Base-by-base conservation (phyloP, 148 eudicot species). In the Pouteria glomerata region DNA sequence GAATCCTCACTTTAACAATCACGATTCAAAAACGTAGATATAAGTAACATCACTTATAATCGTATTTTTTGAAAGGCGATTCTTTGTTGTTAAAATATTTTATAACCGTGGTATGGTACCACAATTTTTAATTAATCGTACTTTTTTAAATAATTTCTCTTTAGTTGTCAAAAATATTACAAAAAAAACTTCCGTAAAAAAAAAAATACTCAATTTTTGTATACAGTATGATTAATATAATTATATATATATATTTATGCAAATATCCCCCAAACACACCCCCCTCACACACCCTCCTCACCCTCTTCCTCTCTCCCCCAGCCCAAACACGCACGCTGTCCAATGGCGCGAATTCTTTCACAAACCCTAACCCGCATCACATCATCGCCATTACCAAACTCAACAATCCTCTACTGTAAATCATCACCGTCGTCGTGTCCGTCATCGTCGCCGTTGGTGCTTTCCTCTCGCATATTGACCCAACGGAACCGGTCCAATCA, bases 271-370 rank as follows among this genome's bases (percentile, higher is more conserved):
- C 23, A 39, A 23, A 4, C 1, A 2, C 42, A 0, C 19, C 42
- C 3, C 57, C 39, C 37, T 37, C 1, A 13, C 16, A 27, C 47
- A 34, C 35, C 3, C 29, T 63, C 8, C 52, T 44, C 34, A 7
- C 13, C 12, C 3, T 41, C 66, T 41, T 23, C 16, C 50, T 39
- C 37, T 66, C 39, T 47, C 56, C 47, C 69, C 47, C 70, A 18
- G 8, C 8, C 44, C 4, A 39, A 3, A 4, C 5, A 39, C 8
- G 4, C 8, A 4, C 44, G 4, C 44, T 39, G 5, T 47, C 30
- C 39, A 3, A 84, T 90, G 88, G 89, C 92, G 31, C 83, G 85
- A 63, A 50, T 73, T 62, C 62, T 84, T 63, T 76, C 85, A 1
- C 75, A 60, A 78, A 73, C 86, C 86, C 83, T 84, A 72, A 69